These are phyloP conservation scores for Beta vulgaris DNA, from an alignment of 148 eudicot species.

Conservation along the genomic window DNA sequence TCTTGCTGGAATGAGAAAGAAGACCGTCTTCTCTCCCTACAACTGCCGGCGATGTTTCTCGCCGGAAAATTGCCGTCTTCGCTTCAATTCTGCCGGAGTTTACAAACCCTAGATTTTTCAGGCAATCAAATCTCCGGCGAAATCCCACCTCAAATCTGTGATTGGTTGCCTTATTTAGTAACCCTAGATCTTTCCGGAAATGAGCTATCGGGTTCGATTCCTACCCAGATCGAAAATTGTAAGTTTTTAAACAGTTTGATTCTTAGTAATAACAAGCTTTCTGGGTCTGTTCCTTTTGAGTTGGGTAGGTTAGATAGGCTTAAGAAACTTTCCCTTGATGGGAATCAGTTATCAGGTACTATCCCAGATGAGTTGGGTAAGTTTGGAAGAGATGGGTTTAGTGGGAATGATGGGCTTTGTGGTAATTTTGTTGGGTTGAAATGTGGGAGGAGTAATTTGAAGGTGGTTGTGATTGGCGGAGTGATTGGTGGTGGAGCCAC, in stretches of 20 bases:
- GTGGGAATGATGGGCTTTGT: slow-evolving; percentile 64
- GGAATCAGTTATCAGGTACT: slow-evolving; percentile 52
- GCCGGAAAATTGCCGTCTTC: slow-evolving; percentile 46
- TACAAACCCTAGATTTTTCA: slow-evolving; percentile 55
- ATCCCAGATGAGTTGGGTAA: slow-evolving; percentile 39
- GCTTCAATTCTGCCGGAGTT: slow-evolving; percentile 45
- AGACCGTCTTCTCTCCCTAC: slow-evolving; percentile 57
- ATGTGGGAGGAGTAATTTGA: slow-evolving; percentile 60
- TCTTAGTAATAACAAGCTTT: slow-evolving; percentile 46
- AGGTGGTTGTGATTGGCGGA: slow-evolving; percentile 64
- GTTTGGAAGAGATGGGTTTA: slow-evolving; percentile 34
- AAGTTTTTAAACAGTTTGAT: slow-evolving; percentile 52
- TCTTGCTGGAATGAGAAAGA: slow-evolving; percentile 81
- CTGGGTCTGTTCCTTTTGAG: slow-evolving; percentile 57
- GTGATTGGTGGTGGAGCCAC: slow-evolving; percentile 61
- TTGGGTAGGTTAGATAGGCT: slow-evolving; percentile 56
- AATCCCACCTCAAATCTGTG: slow-evolving; percentile 58
- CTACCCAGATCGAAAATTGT: slow-evolving; percentile 51
- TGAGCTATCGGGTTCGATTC: slow-evolving; percentile 50
- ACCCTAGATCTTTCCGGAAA: slow-evolving; percentile 67
- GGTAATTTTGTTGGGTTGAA: slow-evolving; percentile 47
- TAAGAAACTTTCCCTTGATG: slow-evolving; percentile 44
- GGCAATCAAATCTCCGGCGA: slow-evolving; percentile 55
- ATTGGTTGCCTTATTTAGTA: slow-evolving; percentile 70
- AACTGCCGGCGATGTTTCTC: slow-evolving; percentile 42